phyloP scores from a whole-genome alignment of 495 filamentous ascomycete genomes.

The Neohortaea acidophila region DNA sequence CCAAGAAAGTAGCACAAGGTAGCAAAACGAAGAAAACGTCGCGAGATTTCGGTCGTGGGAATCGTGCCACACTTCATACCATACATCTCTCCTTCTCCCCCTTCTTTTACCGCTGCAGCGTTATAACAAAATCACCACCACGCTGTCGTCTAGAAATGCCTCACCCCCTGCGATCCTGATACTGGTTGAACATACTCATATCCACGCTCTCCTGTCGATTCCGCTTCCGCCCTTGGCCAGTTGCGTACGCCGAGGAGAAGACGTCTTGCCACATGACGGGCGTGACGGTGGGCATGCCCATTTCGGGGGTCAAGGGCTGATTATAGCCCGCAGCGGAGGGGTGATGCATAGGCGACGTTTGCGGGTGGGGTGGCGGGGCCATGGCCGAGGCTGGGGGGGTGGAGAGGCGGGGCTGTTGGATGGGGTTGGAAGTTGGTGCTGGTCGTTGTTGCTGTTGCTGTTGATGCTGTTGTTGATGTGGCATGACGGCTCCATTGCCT shows the following conservation, averaged over 20 bases:
- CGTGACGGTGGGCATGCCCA: conserved; percentile 52
- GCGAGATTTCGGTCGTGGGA: too few species aligned
- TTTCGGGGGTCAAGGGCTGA: conserved; percentile 26
- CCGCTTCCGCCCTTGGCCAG: conserved; percentile 15
- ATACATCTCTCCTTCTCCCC: too few species aligned
- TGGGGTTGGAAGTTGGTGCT: not conserved
- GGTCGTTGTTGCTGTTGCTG: not conserved
- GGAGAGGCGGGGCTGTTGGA: too few species aligned
- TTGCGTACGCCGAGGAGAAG: conserved; percentile 42
- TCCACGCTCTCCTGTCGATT: conserved; percentile 6
- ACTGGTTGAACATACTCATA: conserved; percentile 9
- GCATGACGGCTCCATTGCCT: not conserved
- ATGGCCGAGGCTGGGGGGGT: too few species aligned
- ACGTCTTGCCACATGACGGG: conserved; percentile 94
- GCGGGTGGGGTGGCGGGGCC: too few species aligned
- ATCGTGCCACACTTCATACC: too few species aligned
- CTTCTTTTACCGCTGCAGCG: too few species aligned
- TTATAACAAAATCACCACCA: too few species aligned
- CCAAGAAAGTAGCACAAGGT: too few species aligned
- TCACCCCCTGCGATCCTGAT: not conserved
- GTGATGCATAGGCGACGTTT: too few species aligned
- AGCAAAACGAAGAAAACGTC: too few species aligned
- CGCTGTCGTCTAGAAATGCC: too few species aligned
- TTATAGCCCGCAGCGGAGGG: conserved; percentile 39
- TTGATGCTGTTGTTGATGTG: conserved; percentile 1